phyloP scores from a whole-genome alignment of 2,329 filamentous ascomycete genomes.

The Claviceps maximensis region DNA sequence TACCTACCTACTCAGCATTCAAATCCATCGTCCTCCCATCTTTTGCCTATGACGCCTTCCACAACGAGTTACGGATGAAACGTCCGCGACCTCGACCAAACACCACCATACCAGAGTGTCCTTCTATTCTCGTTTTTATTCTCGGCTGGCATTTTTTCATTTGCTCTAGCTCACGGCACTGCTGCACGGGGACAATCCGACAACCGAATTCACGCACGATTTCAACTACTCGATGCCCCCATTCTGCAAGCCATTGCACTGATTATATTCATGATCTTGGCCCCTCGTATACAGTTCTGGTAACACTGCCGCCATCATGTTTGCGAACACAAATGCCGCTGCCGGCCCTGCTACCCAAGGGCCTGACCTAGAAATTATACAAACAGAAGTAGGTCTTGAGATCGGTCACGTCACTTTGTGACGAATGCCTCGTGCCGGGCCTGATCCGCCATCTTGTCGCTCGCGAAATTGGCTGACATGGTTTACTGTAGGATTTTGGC shows the following conservation, averaged over 20 bases:
- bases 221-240: not conserved
- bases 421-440: not conserved
- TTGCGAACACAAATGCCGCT: conserved; percentile 34
- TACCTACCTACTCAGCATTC: not conserved
- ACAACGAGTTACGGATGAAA: not conserved
- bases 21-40: not conserved
- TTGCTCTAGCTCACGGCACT: not conserved
- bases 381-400: conserved; percentile 54
- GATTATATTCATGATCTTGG: conserved; percentile 14
- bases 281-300: conserved; percentile 16
- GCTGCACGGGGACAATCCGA: not conserved
- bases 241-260: not conserved
- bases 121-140: not conserved
- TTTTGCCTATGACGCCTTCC: not conserved
- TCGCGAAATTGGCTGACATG: not conserved
- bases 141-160: not conserved
- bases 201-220: not conserved
- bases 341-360: conserved; percentile 34
- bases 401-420: not conserved
- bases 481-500: conserved; percentile 49
- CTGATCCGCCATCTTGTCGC: not conserved
- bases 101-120: not conserved
- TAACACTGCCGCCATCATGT: conserved; percentile 39
- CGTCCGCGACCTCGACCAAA: not conserved
- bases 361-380: conserved; percentile 60